Conservation (phyloP, 2,329 filamentous ascomycete species). For the Epichloe aotearoae region DNA sequence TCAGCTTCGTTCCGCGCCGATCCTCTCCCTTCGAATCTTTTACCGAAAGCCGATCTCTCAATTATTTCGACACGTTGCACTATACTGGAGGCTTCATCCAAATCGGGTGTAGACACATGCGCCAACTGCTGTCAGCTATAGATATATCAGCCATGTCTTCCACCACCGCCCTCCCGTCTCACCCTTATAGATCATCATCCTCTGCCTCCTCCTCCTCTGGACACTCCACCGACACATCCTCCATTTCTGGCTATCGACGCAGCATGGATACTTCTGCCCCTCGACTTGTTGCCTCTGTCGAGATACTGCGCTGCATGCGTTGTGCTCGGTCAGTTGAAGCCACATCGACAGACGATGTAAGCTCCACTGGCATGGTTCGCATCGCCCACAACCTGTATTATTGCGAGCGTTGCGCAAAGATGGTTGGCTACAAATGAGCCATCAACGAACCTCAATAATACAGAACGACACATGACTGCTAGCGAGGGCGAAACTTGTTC, state of each 20-base stretch:
- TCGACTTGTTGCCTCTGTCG: conserved; percentile 37
- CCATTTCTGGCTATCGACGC: conserved; percentile 21
- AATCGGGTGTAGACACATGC: neutral
- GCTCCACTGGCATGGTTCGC: conserved; percentile 47
- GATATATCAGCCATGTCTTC: conserved; percentile 8
- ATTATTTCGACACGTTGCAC: neutral
- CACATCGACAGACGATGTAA: conserved; percentile 45
- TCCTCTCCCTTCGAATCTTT: neutral
- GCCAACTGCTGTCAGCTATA: neutral
- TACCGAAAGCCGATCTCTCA: neutral
- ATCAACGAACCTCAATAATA: too few relatives aligned
- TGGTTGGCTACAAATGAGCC: conserved; percentile 48
- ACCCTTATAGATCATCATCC: conserved; percentile 13
- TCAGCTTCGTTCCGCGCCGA: neutral
- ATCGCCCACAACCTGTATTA: conserved; percentile 55
- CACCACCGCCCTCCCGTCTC: conserved; percentile 6
- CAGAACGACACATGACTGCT: neutral
- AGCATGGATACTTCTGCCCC: conserved; percentile 34
- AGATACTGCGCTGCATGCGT: conserved; percentile 49
- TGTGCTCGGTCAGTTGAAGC: conserved; percentile 47
- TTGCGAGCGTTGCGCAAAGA: conserved; percentile 49
- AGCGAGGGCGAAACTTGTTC: neutral
- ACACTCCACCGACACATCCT: conserved; percentile 20
- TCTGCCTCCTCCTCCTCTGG: conserved; percentile 28
- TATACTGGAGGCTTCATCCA: neutral